Base-by-base conservation (phyloP, 2,329 filamentous ascomycete genomes). In the Sordariomycetes sp. region DNA sequence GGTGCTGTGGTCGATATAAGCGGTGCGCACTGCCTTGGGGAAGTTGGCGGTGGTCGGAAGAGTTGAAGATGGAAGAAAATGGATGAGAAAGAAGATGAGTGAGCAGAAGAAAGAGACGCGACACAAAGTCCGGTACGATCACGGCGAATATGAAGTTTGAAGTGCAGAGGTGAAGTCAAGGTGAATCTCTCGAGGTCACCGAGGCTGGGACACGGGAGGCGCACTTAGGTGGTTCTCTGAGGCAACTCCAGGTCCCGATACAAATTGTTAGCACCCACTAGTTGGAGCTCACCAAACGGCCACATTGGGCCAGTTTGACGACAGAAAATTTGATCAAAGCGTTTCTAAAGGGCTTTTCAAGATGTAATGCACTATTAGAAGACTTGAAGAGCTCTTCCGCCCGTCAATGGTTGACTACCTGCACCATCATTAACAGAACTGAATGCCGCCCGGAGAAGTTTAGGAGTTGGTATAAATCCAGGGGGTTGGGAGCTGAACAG, bases 371-470 rank as follows among this genome's bases (percentile, higher is more conserved):
- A 8, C 14, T 28, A 8, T 29, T 8, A 7, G 14, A 29, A 7
- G 16, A 29, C 8, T n/a, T n/a, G n/a, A n/a, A n/a, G n/a, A n/a
- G n/a, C n/a, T n/a, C n/a, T n/a, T n/a, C n/a, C n/a, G n/a, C n/a
- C n/a, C n/a, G n/a, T n/a, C n/a, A n/a, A n/a, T n/a, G n/a, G n/a
- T n/a, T n/a, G n/a, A n/a, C n/a, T n/a, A n/a, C n/a, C n/a, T n/a
- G n/a, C n/a, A n/a, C n/a, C n/a, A n/a, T n/a, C n/a, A n/a, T 34
- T 58, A 59, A 49, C 55, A 48, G 8, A 39, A 46, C 35, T 51
- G 53, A 57, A 48, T 55, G 42, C 32, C 39, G 17, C 25, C 28
- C 41, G 40, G 54, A 56, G 55, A 48, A 45, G 38, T 34, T 21
- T 33, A 37, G 33, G 41, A 44, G 48, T 37, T 33, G 18, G n/a